Percentiles rank a stretch among this genome's conserved stretches.
phyloP scores from a whole-genome alignment of 164 flowering plant genomes.

The Houttuynia cordata region DNA sequence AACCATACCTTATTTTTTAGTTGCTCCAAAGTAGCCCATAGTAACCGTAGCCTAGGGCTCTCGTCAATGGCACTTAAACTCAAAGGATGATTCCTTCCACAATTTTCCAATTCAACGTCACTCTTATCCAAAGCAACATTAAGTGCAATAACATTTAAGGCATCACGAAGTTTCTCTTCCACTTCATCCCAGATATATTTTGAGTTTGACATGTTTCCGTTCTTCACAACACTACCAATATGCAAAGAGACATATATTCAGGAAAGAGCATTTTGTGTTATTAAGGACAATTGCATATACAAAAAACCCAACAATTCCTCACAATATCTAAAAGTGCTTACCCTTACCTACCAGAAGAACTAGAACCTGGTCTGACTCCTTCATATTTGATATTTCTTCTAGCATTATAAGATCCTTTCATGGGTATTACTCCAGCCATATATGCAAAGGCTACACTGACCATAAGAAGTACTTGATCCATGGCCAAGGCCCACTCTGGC shows the following conservation, averaged over 20 bases:
- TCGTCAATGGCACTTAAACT: constrained; percentile 66
- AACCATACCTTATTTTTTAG: constrained; percentile 67
- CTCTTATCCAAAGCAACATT: constrained; percentile 22
- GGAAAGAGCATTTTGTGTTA: background rate
- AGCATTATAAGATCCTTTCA: constrained; percentile 14
- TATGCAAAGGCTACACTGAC: constrained; percentile 62
- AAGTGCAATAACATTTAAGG: constrained; percentile 36
- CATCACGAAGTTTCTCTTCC: constrained; percentile 51
- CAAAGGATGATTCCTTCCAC: constrained; percentile 28
- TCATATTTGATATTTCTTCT: constrained; percentile 14
- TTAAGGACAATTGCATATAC: background rate
- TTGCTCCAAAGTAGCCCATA: constrained; percentile 57
- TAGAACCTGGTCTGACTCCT: constrained; percentile 18
- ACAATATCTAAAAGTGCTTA: constrained; percentile 11
- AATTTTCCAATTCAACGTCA: constrained; percentile 23
- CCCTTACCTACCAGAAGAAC: constrained; percentile 90
- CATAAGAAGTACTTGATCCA: constrained; percentile 66
- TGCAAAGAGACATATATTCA: constrained; percentile 3
- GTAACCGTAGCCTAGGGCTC: constrained; percentile 67
- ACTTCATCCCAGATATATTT: constrained; percentile 58
- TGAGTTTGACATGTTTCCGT: constrained; percentile 22
- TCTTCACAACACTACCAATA: constrained; percentile 32
- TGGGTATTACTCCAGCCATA: constrained; percentile 75
- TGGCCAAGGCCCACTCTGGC: constrained; percentile 42
- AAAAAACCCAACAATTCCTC: constrained; percentile 2